Percentiles rank a stretch among this genome's conserved stretches.
These are phyloP conservation scores for Sporothrix sp. DNA, from an alignment of 2,329 filamentous ascomycete genomes.

Conservation along the genomic window DNA sequence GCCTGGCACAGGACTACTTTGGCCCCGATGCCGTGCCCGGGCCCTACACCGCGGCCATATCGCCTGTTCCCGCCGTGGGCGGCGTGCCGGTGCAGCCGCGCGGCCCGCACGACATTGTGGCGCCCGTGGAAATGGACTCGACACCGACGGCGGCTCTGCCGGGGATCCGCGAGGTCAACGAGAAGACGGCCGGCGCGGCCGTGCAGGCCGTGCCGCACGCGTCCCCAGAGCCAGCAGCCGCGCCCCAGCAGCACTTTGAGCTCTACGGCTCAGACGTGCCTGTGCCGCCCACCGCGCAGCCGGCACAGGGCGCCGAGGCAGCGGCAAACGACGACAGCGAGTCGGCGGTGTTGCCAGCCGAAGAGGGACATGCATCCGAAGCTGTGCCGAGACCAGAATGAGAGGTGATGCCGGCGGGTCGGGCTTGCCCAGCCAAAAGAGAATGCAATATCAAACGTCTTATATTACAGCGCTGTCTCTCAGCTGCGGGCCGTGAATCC, in stretches of 20 bases:
- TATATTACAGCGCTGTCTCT: too few species aligned
- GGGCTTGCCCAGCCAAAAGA: too few species aligned
- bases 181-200: slow-evolving; percentile 7
- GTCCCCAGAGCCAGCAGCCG: not conserved
- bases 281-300: not conserved
- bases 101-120: slow-evolving; percentile 39
- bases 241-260: slow-evolving; percentile 27
- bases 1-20: slow-evolving; percentile 33
- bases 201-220: not conserved
- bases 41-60: slow-evolving; percentile 34
- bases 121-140: slow-evolving; percentile 46
- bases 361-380: not conserved
- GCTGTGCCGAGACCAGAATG: not conserved
- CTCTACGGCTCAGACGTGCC: slow-evolving; percentile 32
- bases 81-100: slow-evolving; percentile 37
- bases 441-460: too few species aligned
- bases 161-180: slow-evolving; percentile 8
- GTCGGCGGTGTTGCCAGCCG: not conserved
- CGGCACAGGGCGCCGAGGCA: not conserved
- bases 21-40: slow-evolving; percentile 36
- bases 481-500: too few species aligned
- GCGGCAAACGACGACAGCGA: too few species aligned
- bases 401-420: too few species aligned
- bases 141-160: not conserved
- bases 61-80: slow-evolving; percentile 12